Evolutionary conservation across 2,329 filamentous ascomycete genomes (phyloP).

Genomic region (Fusarium domesticum): DNA sequence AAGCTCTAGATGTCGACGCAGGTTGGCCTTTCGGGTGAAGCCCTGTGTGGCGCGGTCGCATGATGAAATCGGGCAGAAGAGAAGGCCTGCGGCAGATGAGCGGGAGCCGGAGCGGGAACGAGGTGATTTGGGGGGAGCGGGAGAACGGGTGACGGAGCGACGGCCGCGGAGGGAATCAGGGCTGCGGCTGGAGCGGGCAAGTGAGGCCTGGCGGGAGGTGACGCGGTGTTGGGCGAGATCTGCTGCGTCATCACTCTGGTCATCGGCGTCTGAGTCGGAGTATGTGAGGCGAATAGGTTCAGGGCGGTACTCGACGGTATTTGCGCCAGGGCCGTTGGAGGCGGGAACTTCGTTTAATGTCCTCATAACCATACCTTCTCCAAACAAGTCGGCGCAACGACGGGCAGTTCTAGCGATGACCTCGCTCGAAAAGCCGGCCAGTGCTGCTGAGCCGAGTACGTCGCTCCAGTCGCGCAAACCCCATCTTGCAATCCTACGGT

Average conservation of each 20-base stretch:
- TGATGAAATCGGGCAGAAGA: conserved; percentile 37
- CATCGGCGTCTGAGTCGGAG: conserved; percentile 23
- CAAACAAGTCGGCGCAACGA: conserved; percentile 74
- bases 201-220: conserved; percentile 32
- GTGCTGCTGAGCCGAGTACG: conserved; percentile 72
- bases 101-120: conserved; percentile 29
- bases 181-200: conserved; percentile 27
- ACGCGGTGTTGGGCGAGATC: conserved; percentile 30
- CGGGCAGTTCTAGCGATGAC: conserved; percentile 67
- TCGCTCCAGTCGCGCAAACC: conserved; percentile 78
- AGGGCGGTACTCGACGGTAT: conserved; percentile 31
- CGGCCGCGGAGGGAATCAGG: conserved; percentile 23
- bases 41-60: conserved; percentile 38
- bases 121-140: conserved; percentile 16
- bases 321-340: conserved; percentile 23
- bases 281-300: conserved; percentile 25
- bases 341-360: conserved; percentile 44
- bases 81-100: conserved; percentile 34
- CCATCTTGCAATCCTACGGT: conserved; percentile 34
- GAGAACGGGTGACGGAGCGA: conserved; percentile 21
- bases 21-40: conserved; percentile 37
- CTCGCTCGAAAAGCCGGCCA: conserved; percentile 64
- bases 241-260: conserved; percentile 27
- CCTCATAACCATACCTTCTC: conserved; percentile 64
- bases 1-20: conserved; percentile 38